Base-by-base conservation (phyloP, 495 filamentous ascomycete genomes). In the Penicillium canariense region DNA sequence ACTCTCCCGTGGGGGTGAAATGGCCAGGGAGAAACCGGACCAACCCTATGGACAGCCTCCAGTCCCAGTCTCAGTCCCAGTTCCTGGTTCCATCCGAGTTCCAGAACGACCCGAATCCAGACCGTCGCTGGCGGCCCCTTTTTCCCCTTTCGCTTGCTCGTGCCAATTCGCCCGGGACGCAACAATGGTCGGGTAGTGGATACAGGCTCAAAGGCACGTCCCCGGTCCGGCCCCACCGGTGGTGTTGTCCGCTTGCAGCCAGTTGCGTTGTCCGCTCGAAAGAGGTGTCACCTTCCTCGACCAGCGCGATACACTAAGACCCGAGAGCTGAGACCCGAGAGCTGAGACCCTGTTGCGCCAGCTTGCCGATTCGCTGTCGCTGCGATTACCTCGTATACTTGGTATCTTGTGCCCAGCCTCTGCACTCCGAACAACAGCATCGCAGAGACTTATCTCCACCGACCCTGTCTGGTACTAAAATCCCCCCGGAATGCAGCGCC, bases 41-140 rank as follows among this genome's bases (percentile, higher is more conserved):
- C 38, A 42, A 42, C 20, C 9, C 0, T 25, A 22, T n/a, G 17
- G 15, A 18, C 35, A n/a, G 5, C 5, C 18, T 43, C 28, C 39
- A 26, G 27, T 31, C 28, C 7, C 12, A 4, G 14, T 14, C 25
- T 27, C 20, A 17, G 22, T 28, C 25, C 25, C 11, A 6, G 3
- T 22, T 27, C 42, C 42, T 12, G 20, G 28, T 54, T 56, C 53
- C 27, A 56, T 48, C 14, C 47, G 8, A 40, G 44, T 60, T 61
- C 53, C 53, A 56, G 53, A 61, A 56, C 34, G 39, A 40, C 12
- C n/a, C 15, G 11, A 44, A 44, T 58, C 42, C 42, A 48, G 49
- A 47, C 32, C 26, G 12, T n/a, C 14, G 1, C 8, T 15, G 42
- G 20, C 20, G 14, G 8, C 3, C 11, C 23, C 40, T 15, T 46